Evolutionary conservation across 805 yeast species (phyloP).

Genomic region (Starmerella sp.): DNA sequence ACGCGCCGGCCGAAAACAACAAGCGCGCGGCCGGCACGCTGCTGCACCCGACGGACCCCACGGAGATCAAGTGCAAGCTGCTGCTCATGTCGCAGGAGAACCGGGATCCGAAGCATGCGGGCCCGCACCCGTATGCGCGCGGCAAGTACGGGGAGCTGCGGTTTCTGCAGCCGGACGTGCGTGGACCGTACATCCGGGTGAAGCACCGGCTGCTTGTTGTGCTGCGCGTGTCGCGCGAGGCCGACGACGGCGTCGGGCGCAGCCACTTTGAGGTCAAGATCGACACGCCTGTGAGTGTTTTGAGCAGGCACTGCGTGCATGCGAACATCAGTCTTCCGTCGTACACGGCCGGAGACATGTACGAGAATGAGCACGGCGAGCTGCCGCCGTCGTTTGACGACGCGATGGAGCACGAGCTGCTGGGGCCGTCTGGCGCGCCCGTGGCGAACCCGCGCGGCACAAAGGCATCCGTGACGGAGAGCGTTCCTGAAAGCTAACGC

Average conservation of each 20-base stretch:
- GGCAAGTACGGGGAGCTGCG: slow-evolving; percentile 23
- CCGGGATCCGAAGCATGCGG: slow-evolving; percentile 8
- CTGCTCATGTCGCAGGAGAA: slow-evolving; percentile 17
- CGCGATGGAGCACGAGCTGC: slow-evolving; percentile 21
- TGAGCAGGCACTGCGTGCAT: slow-evolving; percentile 24
- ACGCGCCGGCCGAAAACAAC: slow-evolving; percentile 9
- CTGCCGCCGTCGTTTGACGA: slow-evolving; percentile 25
- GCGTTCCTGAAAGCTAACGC: not conserved
- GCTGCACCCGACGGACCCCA: slow-evolving; percentile 19
- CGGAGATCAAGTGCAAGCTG: slow-evolving; percentile 15
- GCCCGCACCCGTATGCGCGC: slow-evolving; percentile 22
- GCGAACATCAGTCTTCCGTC: slow-evolving; percentile 27
- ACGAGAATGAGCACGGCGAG: slow-evolving; percentile 8
- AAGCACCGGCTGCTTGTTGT: slow-evolving; percentile 22
- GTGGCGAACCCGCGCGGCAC: slow-evolving; percentile 10
- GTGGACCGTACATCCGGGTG: slow-evolving; percentile 22
- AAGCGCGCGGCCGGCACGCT: slow-evolving; percentile 12
- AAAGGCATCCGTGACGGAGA: slow-evolving; percentile 10
- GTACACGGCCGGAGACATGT: slow-evolving; percentile 16
- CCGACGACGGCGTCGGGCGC: slow-evolving; percentile 9
- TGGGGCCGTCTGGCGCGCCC: slow-evolving; percentile 18
- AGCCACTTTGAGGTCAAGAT: slow-evolving; percentile 23
- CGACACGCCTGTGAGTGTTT: slow-evolving; percentile 22
- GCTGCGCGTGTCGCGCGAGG: slow-evolving; percentile 20
- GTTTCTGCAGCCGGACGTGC: slow-evolving; percentile 22